Conservation (phyloP, 202 grass and related monocot genomes). For the Elaeis oleifera region DNA sequence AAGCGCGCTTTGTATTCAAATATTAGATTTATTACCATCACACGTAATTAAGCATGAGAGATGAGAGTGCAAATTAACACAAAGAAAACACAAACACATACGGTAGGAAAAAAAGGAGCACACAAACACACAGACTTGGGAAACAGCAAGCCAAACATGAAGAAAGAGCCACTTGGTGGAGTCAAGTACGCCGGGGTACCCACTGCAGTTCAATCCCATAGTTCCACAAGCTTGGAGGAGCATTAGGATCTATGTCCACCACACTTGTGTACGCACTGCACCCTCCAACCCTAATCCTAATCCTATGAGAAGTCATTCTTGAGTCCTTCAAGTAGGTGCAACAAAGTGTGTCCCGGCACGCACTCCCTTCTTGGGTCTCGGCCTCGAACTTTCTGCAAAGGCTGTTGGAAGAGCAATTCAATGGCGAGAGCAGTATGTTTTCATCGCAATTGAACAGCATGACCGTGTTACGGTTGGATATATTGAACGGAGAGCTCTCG, state of each 20-base stretch:
- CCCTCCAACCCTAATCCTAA: constrained; percentile 20
- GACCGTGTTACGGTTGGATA: constrained; percentile 27
- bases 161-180: too few relatives aligned
- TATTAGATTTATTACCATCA: too few relatives aligned
- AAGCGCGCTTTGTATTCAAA: too few relatives aligned
- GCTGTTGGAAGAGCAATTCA: constrained; percentile 14
- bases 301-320: constrained; percentile 16
- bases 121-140: not conserved
- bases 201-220: constrained; percentile 22
- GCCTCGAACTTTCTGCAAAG: constrained; percentile 22
- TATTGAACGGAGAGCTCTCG: constrained; percentile 22
- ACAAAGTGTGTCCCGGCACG: constrained; percentile 17
- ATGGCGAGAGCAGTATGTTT: constrained; percentile 14
- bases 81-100: not conserved
- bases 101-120: not conserved
- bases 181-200: constrained; percentile 5
- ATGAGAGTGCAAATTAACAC: too few relatives aligned
- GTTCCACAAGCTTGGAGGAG: constrained; percentile 7
- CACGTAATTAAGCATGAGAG: too few relatives aligned
- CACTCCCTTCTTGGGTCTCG: not conserved
- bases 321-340: constrained; percentile 26
- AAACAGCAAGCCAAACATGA: not conserved
- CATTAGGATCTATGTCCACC: constrained; percentile 6
- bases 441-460: constrained; percentile 18
- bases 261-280: constrained; percentile 26